phyloP scores from a whole-genome alignment of 2,329 filamentous ascomycete species.

The Diplodia corticola region DNA sequence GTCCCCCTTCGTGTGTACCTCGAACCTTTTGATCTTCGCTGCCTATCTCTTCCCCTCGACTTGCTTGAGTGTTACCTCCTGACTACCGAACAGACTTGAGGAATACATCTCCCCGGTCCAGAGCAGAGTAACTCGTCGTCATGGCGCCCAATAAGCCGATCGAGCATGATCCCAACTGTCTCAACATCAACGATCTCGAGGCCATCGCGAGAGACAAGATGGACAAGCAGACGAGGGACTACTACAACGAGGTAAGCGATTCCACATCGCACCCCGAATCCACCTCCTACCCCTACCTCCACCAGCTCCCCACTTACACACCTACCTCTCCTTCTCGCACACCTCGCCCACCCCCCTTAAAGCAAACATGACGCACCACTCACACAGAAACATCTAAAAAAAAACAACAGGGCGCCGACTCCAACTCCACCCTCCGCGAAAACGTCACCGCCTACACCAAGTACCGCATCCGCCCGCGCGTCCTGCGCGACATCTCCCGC shows the following conservation, averaged over 20 bases:
- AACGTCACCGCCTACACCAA: conserved; percentile 35
- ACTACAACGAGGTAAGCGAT: conserved; percentile 12
- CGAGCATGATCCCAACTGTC: conserved; percentile 30
- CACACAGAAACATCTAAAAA: not conserved
- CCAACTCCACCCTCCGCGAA: conserved; percentile 28
- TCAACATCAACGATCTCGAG: conserved; percentile 33
- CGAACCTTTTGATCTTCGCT: not conserved
- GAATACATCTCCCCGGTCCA: no score
- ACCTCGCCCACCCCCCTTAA: not conserved
- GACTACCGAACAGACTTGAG: not conserved
- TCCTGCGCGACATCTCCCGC: conserved; percentile 43
- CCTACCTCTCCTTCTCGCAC: no score
- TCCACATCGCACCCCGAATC: not conserved
- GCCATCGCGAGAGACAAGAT: conserved; percentile 32
- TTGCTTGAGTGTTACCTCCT: not conserved
- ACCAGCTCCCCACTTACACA: not conserved
- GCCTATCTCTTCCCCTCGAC: not conserved
- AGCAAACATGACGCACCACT: not conserved
- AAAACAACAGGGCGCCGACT: conserved; percentile 9
- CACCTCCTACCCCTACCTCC: not conserved
- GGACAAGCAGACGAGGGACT: conserved; percentile 30
- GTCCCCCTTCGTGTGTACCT: not conserved
- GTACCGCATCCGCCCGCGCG: conserved; percentile 36
- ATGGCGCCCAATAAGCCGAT: not conserved
- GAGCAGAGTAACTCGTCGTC: not conserved